Base-by-base conservation (phyloP, 345 rosid species). In the Brassica incana region DNA sequence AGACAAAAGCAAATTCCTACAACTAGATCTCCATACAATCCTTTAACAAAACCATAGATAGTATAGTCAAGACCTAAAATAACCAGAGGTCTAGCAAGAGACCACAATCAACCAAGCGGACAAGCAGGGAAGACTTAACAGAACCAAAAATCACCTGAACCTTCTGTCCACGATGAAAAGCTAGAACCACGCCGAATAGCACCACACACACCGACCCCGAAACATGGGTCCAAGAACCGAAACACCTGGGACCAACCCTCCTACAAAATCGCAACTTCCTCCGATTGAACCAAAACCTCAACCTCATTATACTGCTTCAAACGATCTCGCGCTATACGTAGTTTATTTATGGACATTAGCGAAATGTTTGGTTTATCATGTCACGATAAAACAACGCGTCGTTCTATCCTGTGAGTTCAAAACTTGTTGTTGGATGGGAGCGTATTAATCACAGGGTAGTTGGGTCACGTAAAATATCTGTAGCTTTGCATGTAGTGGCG, bases 301-400 rank as follows among this genome's bases (percentile, higher is more conserved):
- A 11, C 50, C 14, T 43, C 50, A 43, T 43, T 43, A 10, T 43
- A 43, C 4, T 43, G 50, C 50, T 43, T 43, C 14, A 10, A 43
- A 10, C 50, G 25, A 23, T 87, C 43, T 35, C 64, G 45, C 12
- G 12, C 5, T 81, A 82, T 1, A 8, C 78, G 52, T 69, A 77
- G 78, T 84, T 63, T 58, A 76, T 83, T 78, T 77, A 78, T 78
- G 63, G 82, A 71, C 86, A 76, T 81, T 54, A 67, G 77, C 69
- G 83, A 61, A 61, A 9, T 56, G 76, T 3, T 73, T 78, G 32
- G 35, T 68, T 36, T 76, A 56, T 38, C 71, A 43, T 16, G 38
- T 36, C 52, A 29, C 5, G n/a, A 63, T 7, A 27, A 4, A 61
- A 16, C 43, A 74, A 80, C 54, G 65, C 80, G 74, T 38, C 33